These are phyloP conservation scores for Phylloporus sp. DNA, from an alignment of 768 basidiomycete genomes.

Conservation along the genomic window DNA sequence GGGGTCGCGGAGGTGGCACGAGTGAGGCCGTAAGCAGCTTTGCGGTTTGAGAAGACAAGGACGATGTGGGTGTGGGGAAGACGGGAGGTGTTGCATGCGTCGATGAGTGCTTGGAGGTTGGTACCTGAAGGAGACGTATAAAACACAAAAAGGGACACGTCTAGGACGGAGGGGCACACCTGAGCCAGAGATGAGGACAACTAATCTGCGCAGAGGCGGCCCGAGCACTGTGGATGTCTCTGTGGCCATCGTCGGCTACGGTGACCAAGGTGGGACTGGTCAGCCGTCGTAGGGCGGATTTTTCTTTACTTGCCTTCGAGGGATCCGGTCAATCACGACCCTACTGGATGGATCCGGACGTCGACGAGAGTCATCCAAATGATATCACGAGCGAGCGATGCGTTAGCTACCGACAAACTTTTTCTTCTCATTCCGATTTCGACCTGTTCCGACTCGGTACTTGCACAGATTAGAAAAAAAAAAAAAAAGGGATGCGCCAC, in stretches of 20 bases:
- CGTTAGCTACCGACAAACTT: not conserved
- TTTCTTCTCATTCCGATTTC: not conserved
- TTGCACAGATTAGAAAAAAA: not conserved
- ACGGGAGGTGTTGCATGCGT: slow-evolving; percentile 75
- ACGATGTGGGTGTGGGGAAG: slow-evolving; percentile 67
- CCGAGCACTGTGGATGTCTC: not conserved
- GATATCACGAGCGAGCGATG: not conserved
- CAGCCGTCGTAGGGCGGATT: not conserved
- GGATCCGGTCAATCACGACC: not conserved
- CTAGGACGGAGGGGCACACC: slow-evolving; percentile 33
- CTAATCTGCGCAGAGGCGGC: slow-evolving; percentile 34
- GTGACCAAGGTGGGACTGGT: not conserved
- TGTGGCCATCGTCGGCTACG: not conserved
- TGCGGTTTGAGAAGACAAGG: slow-evolving; percentile 88
- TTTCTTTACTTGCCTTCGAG: not conserved
- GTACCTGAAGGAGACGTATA: slow-evolving; percentile 54
- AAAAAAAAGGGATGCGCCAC: not conserved
- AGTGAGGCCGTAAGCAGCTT: slow-evolving; percentile 82
- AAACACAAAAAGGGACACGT: not conserved
- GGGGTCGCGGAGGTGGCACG: slow-evolving; percentile 72
- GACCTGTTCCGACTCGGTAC: not conserved
- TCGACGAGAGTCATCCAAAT: not conserved
- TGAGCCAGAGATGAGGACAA: slow-evolving; percentile 65
- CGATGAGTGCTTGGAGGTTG: slow-evolving; percentile 94
- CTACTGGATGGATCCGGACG: not conserved